A percentile compares a stretch with the other conserved stretches of the same genome.
Conservation (phyloP, 352 stramenopile genomes). For the Phytophthora litchii region DNA sequence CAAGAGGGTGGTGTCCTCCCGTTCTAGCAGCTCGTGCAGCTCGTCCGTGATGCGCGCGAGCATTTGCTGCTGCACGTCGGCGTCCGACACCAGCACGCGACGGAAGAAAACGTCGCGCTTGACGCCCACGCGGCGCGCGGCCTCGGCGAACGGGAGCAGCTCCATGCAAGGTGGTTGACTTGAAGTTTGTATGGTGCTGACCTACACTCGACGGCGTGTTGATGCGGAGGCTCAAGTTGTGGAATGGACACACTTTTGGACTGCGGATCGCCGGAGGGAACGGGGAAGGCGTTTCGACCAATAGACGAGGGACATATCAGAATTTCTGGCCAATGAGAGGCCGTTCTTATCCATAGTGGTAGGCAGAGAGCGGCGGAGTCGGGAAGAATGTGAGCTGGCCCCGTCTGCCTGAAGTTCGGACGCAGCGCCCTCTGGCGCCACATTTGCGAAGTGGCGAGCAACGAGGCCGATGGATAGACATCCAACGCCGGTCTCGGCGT, state of each 20-base stretch:
- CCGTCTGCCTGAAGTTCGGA: conserved; percentile 37
- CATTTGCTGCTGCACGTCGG: conserved; percentile 67
- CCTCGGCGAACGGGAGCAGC: conserved; percentile 46
- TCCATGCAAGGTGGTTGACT: conserved; percentile 23
- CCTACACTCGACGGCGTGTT: conserved; percentile 1
- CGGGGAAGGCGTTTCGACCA: conserved; percentile 13
- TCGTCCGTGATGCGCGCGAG: conserved; percentile 55
- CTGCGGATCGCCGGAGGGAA: conserved; percentile 21
- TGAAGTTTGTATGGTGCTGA: conserved; percentile 34
- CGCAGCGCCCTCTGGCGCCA: conserved; percentile 26
- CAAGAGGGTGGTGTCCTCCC: conserved; percentile 45
- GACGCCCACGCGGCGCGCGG: conserved; percentile 59
- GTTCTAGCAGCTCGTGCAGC: conserved; percentile 58
- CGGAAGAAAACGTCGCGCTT: conserved; percentile 86
- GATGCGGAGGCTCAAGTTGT: conserved; percentile 39
- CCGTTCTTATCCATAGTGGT: neutral
- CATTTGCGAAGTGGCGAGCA: conserved; percentile 29
- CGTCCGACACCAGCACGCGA: conserved; percentile 70
- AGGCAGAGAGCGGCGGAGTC: conserved; percentile 21
- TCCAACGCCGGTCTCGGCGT: neutral
- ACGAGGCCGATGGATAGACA: conserved; percentile 11
- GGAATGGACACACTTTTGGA: conserved; percentile 46
- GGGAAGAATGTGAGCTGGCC: conserved; percentile 13
- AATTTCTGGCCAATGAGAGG: conserved; percentile 20
- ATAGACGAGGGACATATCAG: conserved; percentile 14